Conservation (phyloP, 805 yeast genomes). For the Torulaspora franciscae region DNA sequence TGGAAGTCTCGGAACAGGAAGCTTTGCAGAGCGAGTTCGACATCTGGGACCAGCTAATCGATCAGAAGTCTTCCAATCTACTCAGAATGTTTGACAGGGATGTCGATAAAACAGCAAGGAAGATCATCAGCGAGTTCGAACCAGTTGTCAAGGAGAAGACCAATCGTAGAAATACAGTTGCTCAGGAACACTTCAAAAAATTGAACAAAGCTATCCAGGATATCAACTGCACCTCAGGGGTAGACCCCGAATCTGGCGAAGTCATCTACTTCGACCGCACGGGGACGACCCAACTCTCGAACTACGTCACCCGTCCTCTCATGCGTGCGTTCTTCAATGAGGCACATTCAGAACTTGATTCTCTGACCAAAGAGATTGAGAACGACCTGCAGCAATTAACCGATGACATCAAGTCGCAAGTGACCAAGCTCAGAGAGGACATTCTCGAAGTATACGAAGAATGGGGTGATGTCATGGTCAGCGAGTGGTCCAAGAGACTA, state of each 20-base stretch:
- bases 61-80: conserved; percentile 39
- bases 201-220: conserved; percentile 37
- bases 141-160: conserved; percentile 36
- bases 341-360: conserved; percentile 31
- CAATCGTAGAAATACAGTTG: conserved; percentile 30
- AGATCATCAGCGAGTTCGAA: conserved; percentile 27
- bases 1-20: conserved; percentile 22
- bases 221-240: conserved; percentile 36
- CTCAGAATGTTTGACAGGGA: conserved; percentile 38
- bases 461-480: conserved; percentile 62
- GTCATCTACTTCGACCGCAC: conserved; percentile 34
- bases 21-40: conserved; percentile 36
- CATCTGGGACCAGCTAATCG: conserved; percentile 37
- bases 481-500: conserved; percentile 59
- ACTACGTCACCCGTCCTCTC: conserved; percentile 44
- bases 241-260: conserved; percentile 33
- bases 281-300: conserved; percentile 35
- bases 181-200: conserved; percentile 27
- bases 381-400: conserved; percentile 32
- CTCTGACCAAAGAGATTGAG: conserved; percentile 34
- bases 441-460: conserved; percentile 67
- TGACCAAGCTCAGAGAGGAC: conserved; percentile 38
- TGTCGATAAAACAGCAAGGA: conserved; percentile 31
- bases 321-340: conserved; percentile 42
- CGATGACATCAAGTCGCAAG: conserved; percentile 34